A percentile compares a stretch with the other conserved stretches of the same genome.
Conservation (phyloP, 75 land plant genomes). For the Ceratopteris richardii region DNA sequence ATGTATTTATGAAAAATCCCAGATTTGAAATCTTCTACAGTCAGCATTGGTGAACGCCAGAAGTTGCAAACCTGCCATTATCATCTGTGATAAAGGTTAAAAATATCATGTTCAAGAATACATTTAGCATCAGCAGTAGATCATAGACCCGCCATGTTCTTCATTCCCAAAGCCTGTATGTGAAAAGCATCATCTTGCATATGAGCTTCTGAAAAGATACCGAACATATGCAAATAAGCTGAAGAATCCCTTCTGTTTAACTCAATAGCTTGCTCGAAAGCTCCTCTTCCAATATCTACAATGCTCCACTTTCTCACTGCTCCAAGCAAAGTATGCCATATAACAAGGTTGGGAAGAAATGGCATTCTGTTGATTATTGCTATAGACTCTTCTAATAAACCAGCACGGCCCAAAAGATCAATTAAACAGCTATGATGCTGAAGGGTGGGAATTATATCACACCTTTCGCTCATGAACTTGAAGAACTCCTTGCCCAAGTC, state of each 20-base stretch:
- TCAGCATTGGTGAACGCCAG: too few species aligned
- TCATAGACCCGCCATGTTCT: not conserved
- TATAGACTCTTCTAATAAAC: constrained; percentile 41
- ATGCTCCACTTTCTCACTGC: constrained; percentile 39
- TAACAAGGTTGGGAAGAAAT: constrained; percentile 37
- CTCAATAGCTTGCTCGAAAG: constrained; percentile 34
- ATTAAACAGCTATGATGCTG: constrained; percentile 68
- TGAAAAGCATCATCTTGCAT: not conserved
- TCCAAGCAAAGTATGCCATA: constrained; percentile 47
- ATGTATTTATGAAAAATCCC: too few species aligned
- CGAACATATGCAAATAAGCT: constrained; percentile 40
- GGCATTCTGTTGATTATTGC: constrained; percentile 25
- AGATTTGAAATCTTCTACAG: too few species aligned
- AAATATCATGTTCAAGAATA: not conserved
- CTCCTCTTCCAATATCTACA: constrained; percentile 31
- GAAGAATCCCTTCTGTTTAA: constrained; percentile 43
- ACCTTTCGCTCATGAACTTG: constrained; percentile 22
- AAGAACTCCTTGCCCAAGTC: constrained; percentile 41
- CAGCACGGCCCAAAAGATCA: constrained; percentile 46
- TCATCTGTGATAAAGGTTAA: too few species aligned
- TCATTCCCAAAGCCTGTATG: not conserved
- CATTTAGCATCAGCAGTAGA: not conserved
- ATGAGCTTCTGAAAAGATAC: constrained; percentile 32
- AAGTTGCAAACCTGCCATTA: too few species aligned
- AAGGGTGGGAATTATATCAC: constrained; percentile 34